Percentiles rank a stretch among this genome's conserved stretches.
Conservation (phyloP, 2,329 filamentous ascomycete species). For the Fusarium sp. region DNA sequence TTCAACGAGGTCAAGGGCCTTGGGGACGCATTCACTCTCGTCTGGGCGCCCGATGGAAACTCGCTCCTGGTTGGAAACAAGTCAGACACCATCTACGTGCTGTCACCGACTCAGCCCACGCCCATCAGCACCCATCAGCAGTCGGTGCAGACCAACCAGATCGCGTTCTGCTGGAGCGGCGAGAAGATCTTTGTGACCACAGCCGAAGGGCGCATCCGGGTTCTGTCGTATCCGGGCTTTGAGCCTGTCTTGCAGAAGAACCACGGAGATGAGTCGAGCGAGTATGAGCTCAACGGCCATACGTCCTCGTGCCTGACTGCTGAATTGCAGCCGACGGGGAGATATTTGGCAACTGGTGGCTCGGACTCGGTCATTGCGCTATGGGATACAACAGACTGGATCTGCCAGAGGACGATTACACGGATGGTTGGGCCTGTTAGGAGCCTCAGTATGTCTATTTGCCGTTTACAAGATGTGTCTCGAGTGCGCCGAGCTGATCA, state of each 20-base stretch:
- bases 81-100: constrained; percentile 70
- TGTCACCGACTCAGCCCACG: constrained; percentile 68
- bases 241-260: constrained; percentile 64
- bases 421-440: constrained; percentile 76
- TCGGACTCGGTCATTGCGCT: constrained; percentile 79
- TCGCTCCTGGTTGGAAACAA: constrained; percentile 78
- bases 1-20: constrained; percentile 75
- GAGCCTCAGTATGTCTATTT: constrained; percentile 67
- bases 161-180: constrained; percentile 79
- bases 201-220: constrained; percentile 75
- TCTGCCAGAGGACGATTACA: constrained; percentile 77
- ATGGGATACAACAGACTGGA: constrained; percentile 83
- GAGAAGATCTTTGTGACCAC: constrained; percentile 77
- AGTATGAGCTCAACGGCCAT: constrained; percentile 76
- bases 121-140: constrained; percentile 70
- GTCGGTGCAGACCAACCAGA: constrained; percentile 74
- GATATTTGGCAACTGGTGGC: constrained; percentile 78
- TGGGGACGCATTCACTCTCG: constrained; percentile 75
- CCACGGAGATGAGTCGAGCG: constrained; percentile 57
- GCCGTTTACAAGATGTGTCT: background rate
- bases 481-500: constrained; percentile 19
- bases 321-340: constrained; percentile 76
- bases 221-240: constrained; percentile 74
- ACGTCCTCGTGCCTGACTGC: constrained; percentile 77
- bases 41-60: constrained; percentile 78